Evolutionary conservation across 2,329 filamentous ascomycete genomes (phyloP).

Genomic region (Capronia coronata): DNA sequence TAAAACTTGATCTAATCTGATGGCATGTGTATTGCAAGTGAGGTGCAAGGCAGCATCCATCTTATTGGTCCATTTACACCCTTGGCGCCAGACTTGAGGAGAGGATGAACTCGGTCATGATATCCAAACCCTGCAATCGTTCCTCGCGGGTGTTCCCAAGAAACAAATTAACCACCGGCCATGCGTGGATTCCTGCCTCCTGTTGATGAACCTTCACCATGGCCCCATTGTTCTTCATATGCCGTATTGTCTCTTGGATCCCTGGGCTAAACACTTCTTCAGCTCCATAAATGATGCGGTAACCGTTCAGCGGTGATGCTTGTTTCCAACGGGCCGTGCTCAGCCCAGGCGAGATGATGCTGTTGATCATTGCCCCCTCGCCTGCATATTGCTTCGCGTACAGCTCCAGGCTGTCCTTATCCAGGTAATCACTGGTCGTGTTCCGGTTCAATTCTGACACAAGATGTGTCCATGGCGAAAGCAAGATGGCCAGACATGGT

Average conservation of each 20-base stretch:
- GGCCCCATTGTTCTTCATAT: conserved; percentile 49
- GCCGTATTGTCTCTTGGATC: conserved; percentile 54
- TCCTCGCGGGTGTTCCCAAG: conserved; percentile 44
- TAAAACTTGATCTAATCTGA: conserved; percentile 61
- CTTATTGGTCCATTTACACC: conserved; percentile 4
- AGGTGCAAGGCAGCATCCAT: background rate
- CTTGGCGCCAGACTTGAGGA: conserved; percentile 19
- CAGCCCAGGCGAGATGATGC: conserved; percentile 58
- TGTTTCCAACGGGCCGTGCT: conserved; percentile 61
- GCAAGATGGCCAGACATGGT: conserved; percentile 61
- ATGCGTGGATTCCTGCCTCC: conserved; percentile 66
- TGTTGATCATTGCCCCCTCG: conserved; percentile 47
- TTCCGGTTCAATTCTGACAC: conserved; percentile 61
- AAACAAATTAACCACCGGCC: conserved; percentile 66
- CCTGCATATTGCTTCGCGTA: conserved; percentile 67
- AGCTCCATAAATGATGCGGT: conserved; percentile 64
- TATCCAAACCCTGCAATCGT: conserved; percentile 42
- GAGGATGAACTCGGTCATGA: conserved; percentile 25
- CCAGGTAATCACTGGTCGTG: conserved; percentile 69
- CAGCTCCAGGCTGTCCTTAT: conserved; percentile 56
- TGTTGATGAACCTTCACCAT: conserved; percentile 55
- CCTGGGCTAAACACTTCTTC: conserved; percentile 74
- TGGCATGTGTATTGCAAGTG: conserved; percentile 20
- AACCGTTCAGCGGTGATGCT: conserved; percentile 60
- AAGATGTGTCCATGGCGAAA: conserved; percentile 75